Conservation (phyloP, 176 grass and related monocot genomes). For the Juncus effusus region DNA sequence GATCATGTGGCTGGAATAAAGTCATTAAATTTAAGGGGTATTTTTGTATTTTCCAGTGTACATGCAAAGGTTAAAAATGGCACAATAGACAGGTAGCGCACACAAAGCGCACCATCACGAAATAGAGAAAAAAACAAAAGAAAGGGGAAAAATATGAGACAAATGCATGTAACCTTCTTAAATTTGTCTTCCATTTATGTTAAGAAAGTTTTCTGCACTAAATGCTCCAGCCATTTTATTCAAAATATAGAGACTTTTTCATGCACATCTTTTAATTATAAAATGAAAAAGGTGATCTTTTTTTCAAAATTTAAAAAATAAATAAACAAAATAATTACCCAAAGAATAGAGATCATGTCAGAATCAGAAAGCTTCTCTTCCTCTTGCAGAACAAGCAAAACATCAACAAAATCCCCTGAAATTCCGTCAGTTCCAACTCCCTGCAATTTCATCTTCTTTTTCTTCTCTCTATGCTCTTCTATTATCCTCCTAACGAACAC, state of each 20-base stretch:
- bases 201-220: not conserved
- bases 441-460: not conserved
- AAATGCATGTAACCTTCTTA: slow-evolving; percentile 6
- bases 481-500: slow-evolving; percentile 51
- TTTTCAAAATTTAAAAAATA: not conserved
- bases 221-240: not conserved
- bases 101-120: slow-evolving; percentile 25
- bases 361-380: slow-evolving; percentile 59
- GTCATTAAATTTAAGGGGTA: slow-evolving; percentile 1
- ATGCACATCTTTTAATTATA: not conserved
- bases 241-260: not conserved
- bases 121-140: slow-evolving; percentile 24
- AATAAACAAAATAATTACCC: slow-evolving; percentile 36
- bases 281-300: not conserved
- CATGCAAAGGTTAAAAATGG: slow-evolving; percentile 24
- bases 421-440: not conserved
- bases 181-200: not conserved
- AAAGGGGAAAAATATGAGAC: slow-evolving; percentile 3
- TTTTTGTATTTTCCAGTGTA: not conserved
- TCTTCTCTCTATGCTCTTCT: slow-evolving; percentile 43
- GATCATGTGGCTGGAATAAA: not conserved
- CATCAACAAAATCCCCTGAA: slow-evolving; percentile 54
- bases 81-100: slow-evolving; percentile 25
- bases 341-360: slow-evolving; percentile 76
- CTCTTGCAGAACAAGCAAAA: slow-evolving; percentile 45